These are phyloP conservation scores for Flammula alnicola DNA, from an alignment of 1,284 basidiomycete genomes.

Conservation along the genomic window DNA sequence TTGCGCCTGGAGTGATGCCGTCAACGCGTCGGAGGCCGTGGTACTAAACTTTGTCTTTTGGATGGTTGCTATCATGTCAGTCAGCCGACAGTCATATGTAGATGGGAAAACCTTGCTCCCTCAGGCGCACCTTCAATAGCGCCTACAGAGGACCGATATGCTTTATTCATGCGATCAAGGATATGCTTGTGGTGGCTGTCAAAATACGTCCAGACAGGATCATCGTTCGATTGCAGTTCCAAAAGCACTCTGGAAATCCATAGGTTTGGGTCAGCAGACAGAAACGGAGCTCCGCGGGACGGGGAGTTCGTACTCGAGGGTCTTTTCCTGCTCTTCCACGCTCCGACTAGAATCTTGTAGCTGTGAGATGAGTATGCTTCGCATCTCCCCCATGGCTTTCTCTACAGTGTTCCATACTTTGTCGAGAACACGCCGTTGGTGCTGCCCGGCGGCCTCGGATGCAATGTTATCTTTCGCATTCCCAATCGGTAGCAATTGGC, in stretches of 20 bases:
- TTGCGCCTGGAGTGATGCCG: slow-evolving; percentile 52
- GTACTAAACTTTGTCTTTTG: slow-evolving; percentile 44
- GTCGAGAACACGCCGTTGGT: slow-evolving; percentile 91
- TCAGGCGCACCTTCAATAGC: slow-evolving; percentile 57
- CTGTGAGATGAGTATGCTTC: slow-evolving; percentile 73
- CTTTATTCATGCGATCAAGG: slow-evolving; percentile 75
- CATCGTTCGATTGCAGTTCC: slow-evolving; percentile 83
- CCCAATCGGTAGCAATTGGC: slow-evolving; percentile 76
- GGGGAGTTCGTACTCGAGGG: slow-evolving; percentile 78
- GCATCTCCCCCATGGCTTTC: slow-evolving; percentile 94
- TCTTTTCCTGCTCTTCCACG: slow-evolving; percentile 96
- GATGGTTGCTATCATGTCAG: slow-evolving; percentile 42
- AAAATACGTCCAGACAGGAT: slow-evolving; percentile 93
- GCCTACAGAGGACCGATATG: slow-evolving; percentile 62
- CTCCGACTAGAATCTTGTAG: slow-evolving; percentile 80
- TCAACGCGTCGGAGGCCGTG: slow-evolving; percentile 43
- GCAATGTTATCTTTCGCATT: slow-evolving; percentile 57
- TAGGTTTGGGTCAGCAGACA: slow-evolving; percentile 3
- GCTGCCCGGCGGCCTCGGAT: slow-evolving; percentile 62
- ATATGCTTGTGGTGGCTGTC: slow-evolving; percentile 92
- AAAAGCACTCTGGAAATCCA: slow-evolving; percentile 74
- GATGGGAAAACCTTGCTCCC: slow-evolving; percentile 15
- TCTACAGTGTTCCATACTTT: slow-evolving; percentile 98
- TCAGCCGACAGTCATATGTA: slow-evolving; percentile 17
- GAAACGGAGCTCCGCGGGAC: slow-evolving; percentile 7